These are phyloP conservation scores for Forsythia viridissima DNA, from an alignment of 257 asterid genomes.

Conservation along the genomic window DNA sequence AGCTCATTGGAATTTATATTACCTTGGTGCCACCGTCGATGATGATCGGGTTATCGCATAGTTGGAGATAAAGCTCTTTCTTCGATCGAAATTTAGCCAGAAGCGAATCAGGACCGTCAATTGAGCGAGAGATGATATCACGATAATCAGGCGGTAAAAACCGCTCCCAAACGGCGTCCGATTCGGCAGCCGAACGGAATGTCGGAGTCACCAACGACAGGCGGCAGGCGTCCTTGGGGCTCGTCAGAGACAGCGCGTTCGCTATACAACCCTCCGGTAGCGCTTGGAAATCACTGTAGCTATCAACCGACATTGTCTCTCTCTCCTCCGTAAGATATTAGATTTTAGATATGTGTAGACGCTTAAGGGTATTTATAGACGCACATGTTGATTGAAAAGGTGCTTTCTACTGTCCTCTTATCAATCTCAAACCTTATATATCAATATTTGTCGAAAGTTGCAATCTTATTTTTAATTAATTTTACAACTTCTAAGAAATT, in stretches of 20 bases:
- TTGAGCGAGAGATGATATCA: slow-evolving; percentile 46
- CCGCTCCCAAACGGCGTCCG: slow-evolving; percentile 76
- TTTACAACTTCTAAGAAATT: no score
- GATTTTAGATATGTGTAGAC: not conserved
- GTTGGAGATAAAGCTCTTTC: slow-evolving; percentile 66
- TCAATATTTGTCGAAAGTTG: no score
- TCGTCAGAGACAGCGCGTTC: slow-evolving; percentile 59
- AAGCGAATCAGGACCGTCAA: slow-evolving; percentile 31
- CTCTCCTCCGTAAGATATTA: no score
- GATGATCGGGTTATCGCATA: slow-evolving; percentile 58
- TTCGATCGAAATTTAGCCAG: slow-evolving; percentile 35
- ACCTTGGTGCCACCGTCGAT: slow-evolving; percentile 74
- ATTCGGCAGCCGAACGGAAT: slow-evolving; percentile 65
- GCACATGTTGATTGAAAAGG: not conserved
- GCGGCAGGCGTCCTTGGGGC: slow-evolving; percentile 74
- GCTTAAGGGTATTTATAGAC: no score
- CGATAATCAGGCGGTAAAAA: slow-evolving; percentile 73
- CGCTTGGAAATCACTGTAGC: slow-evolving; percentile 29
- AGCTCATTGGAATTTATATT: not conserved
- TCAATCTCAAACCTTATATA: no score
- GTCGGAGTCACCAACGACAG: slow-evolving; percentile 52
- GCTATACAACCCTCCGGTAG: slow-evolving; percentile 86
- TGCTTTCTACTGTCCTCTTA: not conserved
- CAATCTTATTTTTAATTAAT: no score
- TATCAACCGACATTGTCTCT: slow-evolving; percentile 44